Evolutionary conservation across 257 asterid genomes (phyloP).

Genomic region (Knoxia roxburghii): DNA sequence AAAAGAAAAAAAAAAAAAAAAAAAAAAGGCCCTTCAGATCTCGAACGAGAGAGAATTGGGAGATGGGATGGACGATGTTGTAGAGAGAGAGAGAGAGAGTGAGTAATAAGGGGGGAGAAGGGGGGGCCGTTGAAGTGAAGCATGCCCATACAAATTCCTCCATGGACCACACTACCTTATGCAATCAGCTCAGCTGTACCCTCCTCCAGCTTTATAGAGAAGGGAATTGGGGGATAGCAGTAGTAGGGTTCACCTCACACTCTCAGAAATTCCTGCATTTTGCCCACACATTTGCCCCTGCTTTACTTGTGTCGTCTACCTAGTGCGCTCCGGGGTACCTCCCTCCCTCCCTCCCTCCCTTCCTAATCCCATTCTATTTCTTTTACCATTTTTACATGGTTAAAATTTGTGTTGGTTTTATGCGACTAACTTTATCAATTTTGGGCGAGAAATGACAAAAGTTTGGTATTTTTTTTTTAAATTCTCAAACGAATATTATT

Average conservation of each 20-base stretch:
- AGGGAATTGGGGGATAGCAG: constrained; percentile 7
- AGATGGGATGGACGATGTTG: background rate
- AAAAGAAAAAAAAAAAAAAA: background rate
- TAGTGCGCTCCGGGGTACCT: constrained; percentile 51
- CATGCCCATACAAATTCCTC: constrained; percentile 27
- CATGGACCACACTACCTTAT: constrained; percentile 48
- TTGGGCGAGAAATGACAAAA: too few relatives aligned
- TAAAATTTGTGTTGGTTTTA: too few relatives aligned
- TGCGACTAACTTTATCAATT: too few relatives aligned
- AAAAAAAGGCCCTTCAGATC: background rate
- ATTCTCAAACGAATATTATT: too few relatives aligned
- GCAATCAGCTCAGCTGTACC: constrained; percentile 10
- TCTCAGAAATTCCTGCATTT: constrained; percentile 19
- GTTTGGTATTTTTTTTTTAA: too few relatives aligned
- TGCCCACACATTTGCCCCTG: constrained; percentile 33
- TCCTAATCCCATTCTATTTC: too few relatives aligned
- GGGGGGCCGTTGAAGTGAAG: background rate
- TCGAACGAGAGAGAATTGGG: background rate
- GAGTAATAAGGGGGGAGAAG: constrained; percentile 1
- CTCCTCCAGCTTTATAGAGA: constrained; percentile 30
- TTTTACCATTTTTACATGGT: too few relatives aligned
- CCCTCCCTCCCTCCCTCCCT: too few relatives aligned
- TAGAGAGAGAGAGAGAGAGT: background rate
- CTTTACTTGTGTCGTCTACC: constrained; percentile 24
- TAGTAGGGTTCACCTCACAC: constrained; percentile 42